Evolutionary conservation across 2,329 filamentous ascomycete species (phyloP), one percentile per base, ranked within the genome.

Genomic region (Fusarium continuum): DNA sequence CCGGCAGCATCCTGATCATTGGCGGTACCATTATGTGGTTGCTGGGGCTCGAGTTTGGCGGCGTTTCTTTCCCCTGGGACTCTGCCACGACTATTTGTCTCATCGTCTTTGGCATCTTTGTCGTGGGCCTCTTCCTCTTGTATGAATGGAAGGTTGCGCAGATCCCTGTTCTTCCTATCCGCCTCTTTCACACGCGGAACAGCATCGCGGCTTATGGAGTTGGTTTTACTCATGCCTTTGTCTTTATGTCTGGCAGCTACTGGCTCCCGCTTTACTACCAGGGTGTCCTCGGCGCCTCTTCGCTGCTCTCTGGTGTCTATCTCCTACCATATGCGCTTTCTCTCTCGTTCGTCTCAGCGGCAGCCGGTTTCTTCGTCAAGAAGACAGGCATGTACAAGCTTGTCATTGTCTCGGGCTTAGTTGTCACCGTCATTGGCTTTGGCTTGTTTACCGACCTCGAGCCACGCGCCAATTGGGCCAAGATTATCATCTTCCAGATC

Each of bases 261-360:
- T 96, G 91, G 78, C 81, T 96, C 5, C 92, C 92, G 0, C 82
- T 96, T 3, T 97, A 96, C 79, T 94, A 93, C 77, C 92, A 96
- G 76, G 85, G 88, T 46, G 87, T 91, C 46, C 81, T 91, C 36
- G 84, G 89, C 44, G 86, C 86, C 3, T 82, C 83, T 0, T 89
- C 91, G 0, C 84, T 93, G 29, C 78, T 90, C 25, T 91, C 88
- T 2, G 92, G 92, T 44, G 86, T 93, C 43, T 92, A 92, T 70
- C 75, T 92, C 14, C 81, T 95, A 13, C 89, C 91, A 0, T 86
- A 85, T 61, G 90, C 90, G 8, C 72, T 94, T 28, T 82, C 87
- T 3, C 78, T 92, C 4, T 91, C 90, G 1, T 64, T 91, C 60
- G 73, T 83, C 26, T 91, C 90, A 0, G 83, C 84, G 7, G 69